A percentile compares a stretch with the other conserved stretches of the same genome.
phyloP scores from a whole-genome alignment of 768 basidiomycete genomes.

The Suillus weaverae region DNA sequence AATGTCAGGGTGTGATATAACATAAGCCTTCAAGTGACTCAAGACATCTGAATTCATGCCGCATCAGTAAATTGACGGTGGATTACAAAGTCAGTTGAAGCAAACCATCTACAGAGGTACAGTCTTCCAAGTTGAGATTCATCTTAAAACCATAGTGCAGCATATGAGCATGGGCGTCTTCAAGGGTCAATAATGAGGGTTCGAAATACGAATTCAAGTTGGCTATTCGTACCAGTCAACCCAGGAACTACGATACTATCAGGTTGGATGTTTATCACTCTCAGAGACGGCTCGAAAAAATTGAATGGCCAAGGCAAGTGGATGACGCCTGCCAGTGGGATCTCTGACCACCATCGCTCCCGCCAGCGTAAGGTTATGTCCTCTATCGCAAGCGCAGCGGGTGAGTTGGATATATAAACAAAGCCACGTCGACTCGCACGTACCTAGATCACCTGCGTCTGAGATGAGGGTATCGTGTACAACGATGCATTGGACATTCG shows the following conservation, averaged over 20 bases:
- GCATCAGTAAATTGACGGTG: not conserved
- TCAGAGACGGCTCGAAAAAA: constrained; percentile 21
- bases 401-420: constrained; percentile 7
- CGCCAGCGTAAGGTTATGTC: constrained; percentile 28
- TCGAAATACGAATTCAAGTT: not conserved
- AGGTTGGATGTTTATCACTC: constrained; percentile 26
- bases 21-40: constrained; percentile 56
- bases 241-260: constrained; percentile 67
- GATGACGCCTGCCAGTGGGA: constrained; percentile 5
- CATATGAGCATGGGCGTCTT: constrained; percentile 82
- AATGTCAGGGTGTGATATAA: constrained; percentile 57
- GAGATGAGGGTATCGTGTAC: constrained; percentile 48
- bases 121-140: constrained; percentile 62
- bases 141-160: constrained; percentile 66
- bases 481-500: constrained; percentile 62
- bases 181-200: not conserved
- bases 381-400: constrained; percentile 18
- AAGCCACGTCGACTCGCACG: constrained; percentile 13
- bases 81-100: not conserved
- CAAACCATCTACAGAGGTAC: constrained; percentile 59
- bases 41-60: constrained; percentile 57
- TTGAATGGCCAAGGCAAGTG: constrained; percentile 26
- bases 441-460: constrained; percentile 52
- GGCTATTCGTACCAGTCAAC: constrained; percentile 52
- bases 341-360: not conserved